Base-by-base conservation (phyloP, 139 green algal species). In the Micromonas commoda region DNA sequence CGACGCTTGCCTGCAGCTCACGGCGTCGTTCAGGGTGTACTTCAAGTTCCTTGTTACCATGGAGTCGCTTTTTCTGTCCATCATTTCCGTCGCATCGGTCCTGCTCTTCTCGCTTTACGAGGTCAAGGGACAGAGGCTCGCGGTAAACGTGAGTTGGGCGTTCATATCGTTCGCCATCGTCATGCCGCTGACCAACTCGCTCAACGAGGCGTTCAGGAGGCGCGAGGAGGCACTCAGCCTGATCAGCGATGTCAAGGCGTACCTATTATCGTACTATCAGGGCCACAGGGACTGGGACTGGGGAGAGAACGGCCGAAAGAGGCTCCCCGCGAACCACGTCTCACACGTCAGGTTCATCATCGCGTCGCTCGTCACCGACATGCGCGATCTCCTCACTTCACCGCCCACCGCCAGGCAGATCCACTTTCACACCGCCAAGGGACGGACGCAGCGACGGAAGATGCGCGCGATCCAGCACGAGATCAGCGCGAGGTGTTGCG, bases 241-340 rank as follows among this genome's bases (percentile, higher is more conserved):
- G 28, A 13, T 77, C 28, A 28, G 20, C 51, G 29, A 28, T 51
- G 35, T 77, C 2, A 67, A 68, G 2, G 38, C 52, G 53, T 61
- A 38, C 3, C 3, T 77, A 9, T 4, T 77, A 26, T 52, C 2
- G 0, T 69, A 45, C 23, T 68, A 57, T 3, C 24, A 57, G 9
- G 71, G 52, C 13, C 71, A 77, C 26, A 1, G 71, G 1, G 71
- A 77, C 5, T 77, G 71, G 71, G 71, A 77, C 52, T 77, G 71
- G 68, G 37, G 38, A 35, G 68, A 39, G 5, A 45, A 67, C 28
- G 71, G 52, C 2, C 52, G 71, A 9, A 45, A 19, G 52, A 53
- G 52, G 28, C 38, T 67, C 2, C 52, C 71, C 51, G 53, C 29
- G 20, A 38, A 38, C 2, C 71, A 77, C 51, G 45, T 68, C 39